Base-by-base conservation (phyloP, 2,329 filamentous ascomycete species). In the Diaporthe sp. region DNA sequence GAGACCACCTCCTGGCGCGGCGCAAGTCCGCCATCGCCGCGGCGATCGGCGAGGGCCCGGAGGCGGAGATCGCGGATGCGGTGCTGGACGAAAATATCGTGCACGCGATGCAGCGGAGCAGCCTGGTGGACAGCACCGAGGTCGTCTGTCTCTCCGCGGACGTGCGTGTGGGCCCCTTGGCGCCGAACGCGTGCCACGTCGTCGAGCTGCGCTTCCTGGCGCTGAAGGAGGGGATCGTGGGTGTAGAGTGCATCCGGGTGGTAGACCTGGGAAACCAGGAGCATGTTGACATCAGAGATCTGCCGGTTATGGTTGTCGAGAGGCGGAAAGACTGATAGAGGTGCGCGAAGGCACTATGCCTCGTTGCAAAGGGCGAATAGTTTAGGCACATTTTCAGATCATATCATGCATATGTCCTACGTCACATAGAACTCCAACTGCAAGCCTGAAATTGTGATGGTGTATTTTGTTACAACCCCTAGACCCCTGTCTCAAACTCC, bases 71-170 rank as follows among this genome's bases (percentile, higher is more conserved):
- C 68, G 92, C 93, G 9, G 91, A 93, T 78, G 93, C 93, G 1
- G 90, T 95, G 37, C 84, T 94, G 7, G 94, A 95, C 79, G 93
- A 94, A 77, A 93, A 92, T 74, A 87, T 94, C 42, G 87, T 95
- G 49, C 92, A 94, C 81, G 92, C 92, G 25, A 90, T 93, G 86
- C 93, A 95, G 81, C 91, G 90, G 81, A 91, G 88, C 81, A 91
- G 91, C 25, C 85, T 89, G 37, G 85, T 92, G 37, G 93, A 94
- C 75, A 85, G 88, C 13, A 89, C 92, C 3, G 93, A 95, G 78
- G 85, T 96, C 44, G 87, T 95, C n/a, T 95, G 93, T 80, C 85
- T 96, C 68, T 95, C 92, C 75, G 92, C 94, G 5, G 94, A 96
- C 82, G 90, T 93, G 34, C 88, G 93, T 44, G 90, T 96, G 42